phyloP scores from a whole-genome alignment of 2,329 filamentous ascomycete species.

The Thermoascus crustaceus region DNA sequence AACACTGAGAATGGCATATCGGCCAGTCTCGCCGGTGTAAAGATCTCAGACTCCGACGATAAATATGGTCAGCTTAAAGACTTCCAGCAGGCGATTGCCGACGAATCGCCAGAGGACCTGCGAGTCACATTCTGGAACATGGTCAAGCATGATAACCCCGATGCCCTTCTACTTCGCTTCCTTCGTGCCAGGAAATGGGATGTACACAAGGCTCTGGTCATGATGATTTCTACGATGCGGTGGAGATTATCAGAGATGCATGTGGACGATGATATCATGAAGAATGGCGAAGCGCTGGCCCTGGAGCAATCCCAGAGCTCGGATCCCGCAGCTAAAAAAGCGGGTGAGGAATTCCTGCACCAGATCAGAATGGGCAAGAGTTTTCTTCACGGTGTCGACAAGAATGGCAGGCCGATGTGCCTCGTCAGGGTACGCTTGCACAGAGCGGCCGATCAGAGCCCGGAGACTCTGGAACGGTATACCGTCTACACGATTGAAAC shows the following conservation, averaged over 20 bases:
- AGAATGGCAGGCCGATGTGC: constrained; percentile 75
- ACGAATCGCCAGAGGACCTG: constrained; percentile 67
- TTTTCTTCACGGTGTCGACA: constrained; percentile 82
- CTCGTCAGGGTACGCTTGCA: constrained; percentile 77
- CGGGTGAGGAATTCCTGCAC: constrained; percentile 66
- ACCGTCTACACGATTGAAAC: constrained; percentile 95
- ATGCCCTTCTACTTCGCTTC: constrained; percentile 74
- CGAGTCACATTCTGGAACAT: constrained; percentile 81
- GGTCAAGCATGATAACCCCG: constrained; percentile 92
- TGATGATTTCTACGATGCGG: constrained; percentile 89
- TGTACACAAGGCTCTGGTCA: constrained; percentile 81
- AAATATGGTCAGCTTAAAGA: constrained; percentile 88
- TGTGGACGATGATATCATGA: constrained; percentile 83
- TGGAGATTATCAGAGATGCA: constrained; percentile 79
- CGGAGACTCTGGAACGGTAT: constrained; percentile 74
- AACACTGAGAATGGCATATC: constrained; percentile 34
- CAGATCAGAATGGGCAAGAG: constrained; percentile 89
- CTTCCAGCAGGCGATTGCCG: constrained; percentile 73
- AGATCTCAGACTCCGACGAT: constrained; percentile 57
- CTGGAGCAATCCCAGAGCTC: constrained; percentile 50
- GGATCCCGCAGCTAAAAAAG: constrained; percentile 57
- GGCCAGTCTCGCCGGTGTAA: constrained; percentile 27
- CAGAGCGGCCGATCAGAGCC: constrained; percentile 70
- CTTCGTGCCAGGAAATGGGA: constrained; percentile 93
- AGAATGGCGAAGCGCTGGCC: constrained; percentile 63